Conservation (phyloP, 2,329 filamentous ascomycete species). For the Pestalotiopsis sp. region DNA sequence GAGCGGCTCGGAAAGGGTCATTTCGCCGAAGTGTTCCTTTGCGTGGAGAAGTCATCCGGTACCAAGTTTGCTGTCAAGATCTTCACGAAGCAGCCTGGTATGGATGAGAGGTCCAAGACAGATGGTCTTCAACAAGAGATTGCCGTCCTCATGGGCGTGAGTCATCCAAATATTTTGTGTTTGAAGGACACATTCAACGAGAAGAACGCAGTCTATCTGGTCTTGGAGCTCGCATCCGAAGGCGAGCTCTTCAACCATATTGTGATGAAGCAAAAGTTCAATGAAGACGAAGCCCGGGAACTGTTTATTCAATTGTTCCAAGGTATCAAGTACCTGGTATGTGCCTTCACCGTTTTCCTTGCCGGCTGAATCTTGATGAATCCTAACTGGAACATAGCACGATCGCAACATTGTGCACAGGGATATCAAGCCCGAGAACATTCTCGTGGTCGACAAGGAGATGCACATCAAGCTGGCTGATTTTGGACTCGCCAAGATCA, state of each 20-base stretch:
- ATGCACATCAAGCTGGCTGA: slow-evolving; percentile 90
- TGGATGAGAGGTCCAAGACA: slow-evolving; percentile 79
- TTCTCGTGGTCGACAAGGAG: slow-evolving; percentile 81
- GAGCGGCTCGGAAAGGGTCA: slow-evolving; percentile 92
- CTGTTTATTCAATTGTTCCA: slow-evolving; percentile 91
- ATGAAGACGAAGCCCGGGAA: slow-evolving; percentile 79
- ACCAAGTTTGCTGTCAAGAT: slow-evolving; percentile 89
- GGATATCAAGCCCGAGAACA: slow-evolving; percentile 98
- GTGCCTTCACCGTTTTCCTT: slow-evolving; percentile 27
- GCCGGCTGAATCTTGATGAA: neutral
- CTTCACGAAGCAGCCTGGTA: slow-evolving; percentile 82
- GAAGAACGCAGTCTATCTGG: slow-evolving; percentile 82
- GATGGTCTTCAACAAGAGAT: slow-evolving; percentile 94
- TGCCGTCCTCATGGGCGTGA: slow-evolving; percentile 94
- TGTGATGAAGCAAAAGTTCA: slow-evolving; percentile 84
- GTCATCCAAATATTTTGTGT: slow-evolving; percentile 88
- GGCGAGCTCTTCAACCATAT: slow-evolving; percentile 97
- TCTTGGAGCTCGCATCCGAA: slow-evolving; percentile 86
- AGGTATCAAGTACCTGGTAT: slow-evolving; percentile 90
- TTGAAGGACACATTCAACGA: slow-evolving; percentile 96
- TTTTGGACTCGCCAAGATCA: slow-evolving; percentile 96
- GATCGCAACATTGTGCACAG: slow-evolving; percentile 96
- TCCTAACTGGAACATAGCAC: slow-evolving; percentile 60
- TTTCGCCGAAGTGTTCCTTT: slow-evolving; percentile 91
- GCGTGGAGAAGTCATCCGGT: slow-evolving; percentile 81